Evolutionary conservation across 2,329 filamentous ascomycete genomes (phyloP).

Genomic region (Aspergillus niger): DNA sequence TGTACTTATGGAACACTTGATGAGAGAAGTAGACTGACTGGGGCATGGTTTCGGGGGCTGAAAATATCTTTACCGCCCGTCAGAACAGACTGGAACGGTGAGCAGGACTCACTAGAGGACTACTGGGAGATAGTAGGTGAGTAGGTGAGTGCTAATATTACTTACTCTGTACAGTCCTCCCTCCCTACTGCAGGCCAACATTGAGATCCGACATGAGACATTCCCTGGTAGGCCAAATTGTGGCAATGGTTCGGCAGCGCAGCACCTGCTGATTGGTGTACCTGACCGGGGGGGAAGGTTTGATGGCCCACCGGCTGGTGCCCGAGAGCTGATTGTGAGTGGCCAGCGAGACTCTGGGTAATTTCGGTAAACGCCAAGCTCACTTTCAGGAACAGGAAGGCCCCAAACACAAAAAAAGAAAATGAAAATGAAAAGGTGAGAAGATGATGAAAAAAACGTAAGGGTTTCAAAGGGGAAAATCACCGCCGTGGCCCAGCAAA

Average conservation of each 20-base stretch:
- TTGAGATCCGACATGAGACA: constrained; percentile 23
- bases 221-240: constrained; percentile 17
- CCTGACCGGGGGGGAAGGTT: constrained; percentile 26
- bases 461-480: constrained; percentile 9
- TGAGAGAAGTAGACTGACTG: too few species aligned
- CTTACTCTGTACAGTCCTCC: not conserved
- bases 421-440: too few species aligned
- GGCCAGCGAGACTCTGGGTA: constrained; percentile 23
- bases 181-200: constrained; percentile 9
- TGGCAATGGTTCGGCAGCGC: constrained; percentile 20
- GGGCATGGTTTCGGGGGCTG: not conserved
- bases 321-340: constrained; percentile 22
- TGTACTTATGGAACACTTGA: too few species aligned
- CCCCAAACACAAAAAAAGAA: constrained; percentile 18
- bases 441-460: not conserved
- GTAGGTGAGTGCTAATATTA: not conserved
- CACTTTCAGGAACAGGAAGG: constrained; percentile 32
- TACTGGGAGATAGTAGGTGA: too few species aligned
- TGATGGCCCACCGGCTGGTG: constrained; percentile 13
- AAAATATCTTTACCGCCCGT: constrained; percentile 2
- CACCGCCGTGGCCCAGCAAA: not conserved
- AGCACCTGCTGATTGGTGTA: constrained; percentile 32
- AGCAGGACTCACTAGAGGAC: too few species aligned
- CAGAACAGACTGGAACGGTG: not conserved
- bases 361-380: constrained; percentile 31